phyloP scores from a whole-genome alignment of 495 filamentous ascomycete species.

The Penicillium longicatenatum region DNA sequence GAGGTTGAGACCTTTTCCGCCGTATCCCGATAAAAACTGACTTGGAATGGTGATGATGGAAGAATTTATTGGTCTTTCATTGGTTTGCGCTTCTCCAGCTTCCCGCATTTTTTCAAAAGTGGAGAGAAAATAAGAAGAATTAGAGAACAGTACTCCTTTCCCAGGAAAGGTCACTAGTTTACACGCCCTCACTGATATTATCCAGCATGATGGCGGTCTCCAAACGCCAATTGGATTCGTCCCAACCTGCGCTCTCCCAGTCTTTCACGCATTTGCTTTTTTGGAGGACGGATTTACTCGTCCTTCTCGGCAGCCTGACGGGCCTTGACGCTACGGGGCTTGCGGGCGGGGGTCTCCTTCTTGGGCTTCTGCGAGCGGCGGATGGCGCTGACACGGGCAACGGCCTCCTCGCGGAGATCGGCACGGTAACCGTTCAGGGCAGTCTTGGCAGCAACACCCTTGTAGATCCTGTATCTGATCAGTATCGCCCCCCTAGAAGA shows the following conservation, averaged over 20 bases:
- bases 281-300: conserved; percentile 36
- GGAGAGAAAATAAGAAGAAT: background rate
- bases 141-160: background rate
- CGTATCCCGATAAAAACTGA: background rate
- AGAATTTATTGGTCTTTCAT: background rate
- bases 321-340: conserved; percentile 81
- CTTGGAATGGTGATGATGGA: background rate
- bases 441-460: conserved; percentile 73
- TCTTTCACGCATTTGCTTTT: background rate
- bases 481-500: conserved; percentile 12
- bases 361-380: conserved; percentile 73
- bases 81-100: background rate
- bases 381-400: conserved; percentile 87
- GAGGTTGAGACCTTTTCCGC: conserved; percentile 31
- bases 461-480: conserved; percentile 71
- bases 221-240: background rate
- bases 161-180: background rate
- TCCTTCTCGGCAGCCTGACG: conserved; percentile 66
- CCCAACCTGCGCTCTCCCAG: background rate
- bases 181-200: background rate
- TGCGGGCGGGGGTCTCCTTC: conserved; percentile 72
- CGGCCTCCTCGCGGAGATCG: conserved; percentile 83
- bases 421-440: conserved; percentile 83
- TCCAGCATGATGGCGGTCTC: background rate
- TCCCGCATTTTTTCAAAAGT: background rate